Evolutionary conservation across 305 asterid genomes (phyloP).

Genomic region (Salvia sclarea): DNA sequence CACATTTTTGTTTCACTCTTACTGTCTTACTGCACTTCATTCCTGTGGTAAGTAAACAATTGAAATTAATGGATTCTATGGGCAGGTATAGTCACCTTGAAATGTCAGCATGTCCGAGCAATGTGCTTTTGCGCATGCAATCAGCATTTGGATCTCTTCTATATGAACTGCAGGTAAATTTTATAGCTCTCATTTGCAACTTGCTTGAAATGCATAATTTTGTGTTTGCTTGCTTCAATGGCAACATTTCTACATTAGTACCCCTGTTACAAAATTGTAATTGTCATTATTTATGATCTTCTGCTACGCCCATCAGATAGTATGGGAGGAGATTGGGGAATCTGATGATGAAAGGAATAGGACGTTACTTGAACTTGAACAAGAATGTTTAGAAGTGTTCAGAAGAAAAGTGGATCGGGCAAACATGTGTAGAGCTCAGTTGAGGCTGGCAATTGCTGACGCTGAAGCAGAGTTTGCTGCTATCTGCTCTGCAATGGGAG

Average conservation of each 20-base stretch:
- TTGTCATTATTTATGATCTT: conserved; percentile 1
- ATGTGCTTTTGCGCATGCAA: conserved; percentile 54
- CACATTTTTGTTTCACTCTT: not conserved
- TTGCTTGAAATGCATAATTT: conserved; percentile 7
- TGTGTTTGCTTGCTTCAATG: conserved; percentile 18
- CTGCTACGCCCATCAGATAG: conserved; percentile 43
- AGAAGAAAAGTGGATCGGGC: conserved; percentile 84
- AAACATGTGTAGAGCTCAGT: conserved; percentile 75
- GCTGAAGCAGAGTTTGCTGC: conserved; percentile 95
- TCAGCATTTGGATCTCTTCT: conserved; percentile 71
- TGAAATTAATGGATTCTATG: conserved; percentile 20
- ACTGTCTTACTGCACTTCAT: not conserved
- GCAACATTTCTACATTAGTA: conserved; percentile 5
- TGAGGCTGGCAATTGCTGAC: conserved; percentile 88
- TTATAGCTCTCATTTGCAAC: not conserved
- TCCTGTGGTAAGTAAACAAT: not conserved
- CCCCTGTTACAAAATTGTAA: not conserved
- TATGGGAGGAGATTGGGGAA: conserved; percentile 98
- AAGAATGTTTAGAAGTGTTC: conserved; percentile 81
- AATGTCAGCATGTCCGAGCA: conserved; percentile 32
- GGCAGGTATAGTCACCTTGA: conserved; percentile 38
- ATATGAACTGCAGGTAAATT: conserved; percentile 69
- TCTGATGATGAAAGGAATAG: conserved; percentile 68
- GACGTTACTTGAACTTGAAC: conserved; percentile 74
- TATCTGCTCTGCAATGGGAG: conserved; percentile 87